Evolutionary conservation across 331 rosid genomes (phyloP).

Genomic region (Erythrophleum ivorense): DNA sequence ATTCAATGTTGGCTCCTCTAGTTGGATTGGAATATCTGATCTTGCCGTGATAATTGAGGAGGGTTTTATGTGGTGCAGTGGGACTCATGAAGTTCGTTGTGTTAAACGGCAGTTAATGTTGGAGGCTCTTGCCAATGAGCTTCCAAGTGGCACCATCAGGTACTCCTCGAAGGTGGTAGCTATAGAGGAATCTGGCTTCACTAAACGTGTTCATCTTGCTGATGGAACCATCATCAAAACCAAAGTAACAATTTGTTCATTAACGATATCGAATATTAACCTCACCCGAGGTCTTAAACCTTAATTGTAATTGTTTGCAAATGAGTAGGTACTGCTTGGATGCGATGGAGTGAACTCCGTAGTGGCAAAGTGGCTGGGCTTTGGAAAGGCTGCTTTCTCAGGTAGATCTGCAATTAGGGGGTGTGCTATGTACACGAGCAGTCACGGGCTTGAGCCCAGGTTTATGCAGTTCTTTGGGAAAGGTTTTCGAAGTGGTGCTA

Average conservation of each 20-base stretch:
- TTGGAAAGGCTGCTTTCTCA: conserved; percentile 51
- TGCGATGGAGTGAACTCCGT: conserved; percentile 82
- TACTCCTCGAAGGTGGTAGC: conserved; percentile 69
- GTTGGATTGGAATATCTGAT: neutral
- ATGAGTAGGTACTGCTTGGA: conserved; percentile 64
- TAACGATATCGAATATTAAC: too few species aligned
- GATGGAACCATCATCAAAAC: conserved; percentile 69
- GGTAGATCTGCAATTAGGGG: conserved; percentile 70
- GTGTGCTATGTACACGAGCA: conserved; percentile 5
- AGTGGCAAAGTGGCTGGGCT: conserved; percentile 73
- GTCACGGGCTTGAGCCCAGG: conserved; percentile 56
- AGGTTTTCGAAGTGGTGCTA: conserved; percentile 58
- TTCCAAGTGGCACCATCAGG: conserved; percentile 65
- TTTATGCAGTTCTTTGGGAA: conserved; percentile 59
- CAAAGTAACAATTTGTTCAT: conserved; percentile 45
- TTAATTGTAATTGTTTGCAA: neutral
- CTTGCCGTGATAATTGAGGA: neutral
- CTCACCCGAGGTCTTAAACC: too few species aligned
- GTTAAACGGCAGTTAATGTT: conserved; percentile 55
- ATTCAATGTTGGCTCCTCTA: neutral
- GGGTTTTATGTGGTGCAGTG: conserved; percentile 39
- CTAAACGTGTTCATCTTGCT: conserved; percentile 65
- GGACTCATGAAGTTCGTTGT: conserved; percentile 58
- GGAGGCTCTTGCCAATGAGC: conserved; percentile 65
- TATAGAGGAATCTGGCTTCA: conserved; percentile 58